Base-by-base conservation (phyloP, 2,329 filamentous ascomycete genomes). In the Diaporthe citriasiana region DNA sequence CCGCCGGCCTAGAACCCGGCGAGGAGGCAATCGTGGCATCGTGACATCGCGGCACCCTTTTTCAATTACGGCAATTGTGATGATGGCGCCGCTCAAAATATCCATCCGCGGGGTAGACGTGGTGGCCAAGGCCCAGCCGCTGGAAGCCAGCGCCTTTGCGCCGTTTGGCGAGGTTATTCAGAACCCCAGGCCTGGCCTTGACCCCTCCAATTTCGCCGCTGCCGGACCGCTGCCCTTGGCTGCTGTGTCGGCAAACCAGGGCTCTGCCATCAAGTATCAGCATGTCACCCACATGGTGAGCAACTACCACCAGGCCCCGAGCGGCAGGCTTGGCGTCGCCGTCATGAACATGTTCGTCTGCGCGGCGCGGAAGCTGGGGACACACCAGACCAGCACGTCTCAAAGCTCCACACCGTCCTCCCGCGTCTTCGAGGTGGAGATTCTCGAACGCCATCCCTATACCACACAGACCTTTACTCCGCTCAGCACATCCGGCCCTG, bases 391-490 rank as follows among this genome's bases (percentile, higher is more conserved):
- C 40, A 53, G 70, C 8, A 59, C 60, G 17, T 45, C 70, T 33
- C 45, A 19, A 22, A 51, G 22, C 3, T 27, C 33, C 55, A 73
- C 76, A 22, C 71, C 75, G 57, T 74, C 77, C 65, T 57, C 65
- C 60, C 40, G 55, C 68, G 75, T 89, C 5, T 94, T 98, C 81
- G 86, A 89, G 59, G 88, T 98, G 71, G 84, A 84, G 27, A 90
- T 98, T 73, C 89, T 98, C 40, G 97, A 99, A 83, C 89, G 97
- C 51, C 97, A 99, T 83, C 96, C 97, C 0, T 98, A 92, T 83
- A 98, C 97, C 1, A 94, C 94, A 1, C 97, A 99, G 85, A 98
- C 95, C 0, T 98, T 99, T 83, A 89, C 94, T 56, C 97, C 97
- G 0, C 85, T 98, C 84, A 15, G 84, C 84, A n/a, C 80, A 81